Conservation (phyloP, 148 eudicot species). For the Cornus kousa region DNA sequence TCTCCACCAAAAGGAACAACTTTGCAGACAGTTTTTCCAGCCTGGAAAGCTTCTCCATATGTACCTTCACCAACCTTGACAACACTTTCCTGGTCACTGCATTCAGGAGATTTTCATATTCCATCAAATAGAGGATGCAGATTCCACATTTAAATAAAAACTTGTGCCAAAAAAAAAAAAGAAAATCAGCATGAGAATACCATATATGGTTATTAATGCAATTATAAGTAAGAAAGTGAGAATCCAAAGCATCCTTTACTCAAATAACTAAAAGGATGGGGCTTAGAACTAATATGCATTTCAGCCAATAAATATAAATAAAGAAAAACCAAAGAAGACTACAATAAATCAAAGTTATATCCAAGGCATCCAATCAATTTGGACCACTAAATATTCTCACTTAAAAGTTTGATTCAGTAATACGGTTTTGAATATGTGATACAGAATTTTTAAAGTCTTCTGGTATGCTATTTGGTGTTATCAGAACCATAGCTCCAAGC, state of each 20-base stretch:
- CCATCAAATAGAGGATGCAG: conserved; percentile 10
- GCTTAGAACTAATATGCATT: neutral
- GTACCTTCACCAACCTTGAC: conserved; percentile 97
- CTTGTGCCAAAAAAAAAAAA: neutral
- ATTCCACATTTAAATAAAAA: conserved; percentile 1
- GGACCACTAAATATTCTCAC: neutral
- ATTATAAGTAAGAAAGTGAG: neutral
- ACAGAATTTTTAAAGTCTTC: neutral
- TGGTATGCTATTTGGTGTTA: neutral
- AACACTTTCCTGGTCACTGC: conserved; percentile 60
- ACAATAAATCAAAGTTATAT: neutral
- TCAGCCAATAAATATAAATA: neutral
- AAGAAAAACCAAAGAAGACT: neutral
- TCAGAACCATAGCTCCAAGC: neutral
- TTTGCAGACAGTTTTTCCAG: conserved; percentile 80
- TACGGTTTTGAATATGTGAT: neutral
- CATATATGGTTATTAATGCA: neutral
- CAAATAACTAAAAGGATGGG: neutral
- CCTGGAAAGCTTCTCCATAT: conserved; percentile 87
- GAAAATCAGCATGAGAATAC: neutral
- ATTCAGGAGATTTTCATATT: conserved; percentile 18
- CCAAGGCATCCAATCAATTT: neutral
- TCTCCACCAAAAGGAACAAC: conserved; percentile 92
- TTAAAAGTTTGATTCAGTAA: too few species aligned
- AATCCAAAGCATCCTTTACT: neutral